phyloP scores from a whole-genome alignment of 2,329 filamentous ascomycete genomes.

The Pseudocercospora fuligena region DNA sequence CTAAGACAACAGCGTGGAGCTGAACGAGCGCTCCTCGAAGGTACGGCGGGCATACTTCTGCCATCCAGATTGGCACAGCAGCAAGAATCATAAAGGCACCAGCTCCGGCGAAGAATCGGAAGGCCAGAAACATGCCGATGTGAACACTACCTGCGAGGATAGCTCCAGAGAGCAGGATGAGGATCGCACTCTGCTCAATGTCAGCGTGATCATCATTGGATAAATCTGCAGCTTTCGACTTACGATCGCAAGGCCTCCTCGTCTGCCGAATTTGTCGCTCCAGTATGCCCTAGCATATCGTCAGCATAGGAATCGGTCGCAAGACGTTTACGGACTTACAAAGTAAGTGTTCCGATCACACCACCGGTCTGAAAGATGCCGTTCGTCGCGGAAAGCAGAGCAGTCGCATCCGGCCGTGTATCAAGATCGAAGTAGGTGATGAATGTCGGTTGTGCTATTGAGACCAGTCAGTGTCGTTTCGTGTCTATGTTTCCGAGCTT shows the following conservation, averaged over 20 bases:
- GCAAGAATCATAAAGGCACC: constrained; percentile 40
- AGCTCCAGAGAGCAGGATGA: constrained; percentile 39
- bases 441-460: constrained; percentile 30
- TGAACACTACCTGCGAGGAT: constrained; percentile 31
- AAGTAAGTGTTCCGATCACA: constrained; percentile 26
- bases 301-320: neutral
- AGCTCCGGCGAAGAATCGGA: constrained; percentile 41
- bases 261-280: constrained; percentile 29
- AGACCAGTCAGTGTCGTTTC: neutral
- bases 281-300: constrained; percentile 13
- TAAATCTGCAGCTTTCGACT: neutral
- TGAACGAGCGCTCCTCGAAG: constrained; percentile 43
- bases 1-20: constrained; percentile 38
- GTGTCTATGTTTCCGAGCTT: neutral
- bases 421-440: constrained; percentile 31
- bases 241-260: constrained; percentile 26
- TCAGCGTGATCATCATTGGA: constrained; percentile 4
- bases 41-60: constrained; percentile 41
- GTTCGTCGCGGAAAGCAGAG: constrained; percentile 29
- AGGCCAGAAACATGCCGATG: constrained; percentile 38
- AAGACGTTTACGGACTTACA: constrained; percentile 6
- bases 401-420: constrained; percentile 28
- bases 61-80: constrained; percentile 44
- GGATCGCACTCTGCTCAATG: constrained; percentile 23
- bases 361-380: constrained; percentile 33